Base-by-base conservation (phyloP, 371 early-diverging fungal genomes). In the Phascolomyces articulosus region DNA sequence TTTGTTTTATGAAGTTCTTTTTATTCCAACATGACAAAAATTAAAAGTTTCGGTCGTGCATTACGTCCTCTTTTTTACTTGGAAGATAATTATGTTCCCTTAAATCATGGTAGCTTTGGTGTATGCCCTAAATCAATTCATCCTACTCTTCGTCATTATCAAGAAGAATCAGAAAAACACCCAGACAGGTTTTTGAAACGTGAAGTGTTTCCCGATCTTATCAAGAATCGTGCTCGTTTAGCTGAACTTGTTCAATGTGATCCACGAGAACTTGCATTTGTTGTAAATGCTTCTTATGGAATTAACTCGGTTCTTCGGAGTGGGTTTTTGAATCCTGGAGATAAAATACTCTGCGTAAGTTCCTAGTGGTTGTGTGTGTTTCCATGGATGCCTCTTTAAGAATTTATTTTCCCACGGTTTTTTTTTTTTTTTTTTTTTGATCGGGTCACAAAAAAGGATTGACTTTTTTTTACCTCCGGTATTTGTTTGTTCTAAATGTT, bases 21-120 rank as follows among this genome's bases (percentile, higher is more conserved):
- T n/a, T 49, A 18, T 34, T 34, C 20, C 20, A 55, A 2, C 28
- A 40, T 44, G 56, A 55, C 28, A 26, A 41, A 41, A 18, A 56
- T 21, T 10, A 40, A 31, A 16, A 7, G 72, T 9, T 79, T 82
- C 59, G 83, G 83, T 0, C 70, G 71, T 56, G 67, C 66, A 21
- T 63, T 74, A 26, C 76, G 80, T 21, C 63, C 68, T 31, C 69
- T 78, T 56, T 79, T 82, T 56, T 70, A 76, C 27, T 62, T 82
- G 1, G 79, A 78, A 10, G 72, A 75, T 38, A 71, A 65, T 28
- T 77, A 70, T 41, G 71, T 71, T 4, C 78, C 81, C 31, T 70
- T 81, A 49, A 83, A 83, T 55, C 79, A 83, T 49, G 83, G 83
- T 2, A 68, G 75, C 11, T 78, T 67, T 58, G 83, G 83, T 58